Conservation (phyloP, 306 rosid genomes). For the Ormosia emarginata region DNA sequence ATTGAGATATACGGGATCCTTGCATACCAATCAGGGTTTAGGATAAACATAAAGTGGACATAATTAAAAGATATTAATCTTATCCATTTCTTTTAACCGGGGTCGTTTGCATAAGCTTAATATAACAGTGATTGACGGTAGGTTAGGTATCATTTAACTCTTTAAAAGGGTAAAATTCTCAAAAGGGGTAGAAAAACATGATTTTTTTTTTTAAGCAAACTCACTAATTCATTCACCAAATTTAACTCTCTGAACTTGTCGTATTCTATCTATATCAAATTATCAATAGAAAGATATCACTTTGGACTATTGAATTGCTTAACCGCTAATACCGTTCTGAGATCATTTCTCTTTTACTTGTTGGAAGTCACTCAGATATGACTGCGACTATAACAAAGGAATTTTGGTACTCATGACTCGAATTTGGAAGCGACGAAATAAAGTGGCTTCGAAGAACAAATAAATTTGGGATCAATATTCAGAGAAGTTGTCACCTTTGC, state of each 20-base stretch:
- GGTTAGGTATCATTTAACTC: not conserved
- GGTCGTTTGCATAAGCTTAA: not conserved
- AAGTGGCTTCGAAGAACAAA: slow-evolving; percentile 57
- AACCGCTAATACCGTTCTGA: slow-evolving; percentile 48
- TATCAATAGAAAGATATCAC: slow-evolving; percentile 36
- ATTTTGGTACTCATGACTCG: slow-evolving; percentile 23
- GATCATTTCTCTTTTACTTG: slow-evolving; percentile 14
- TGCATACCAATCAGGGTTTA: not conserved
- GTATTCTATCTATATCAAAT: not conserved
- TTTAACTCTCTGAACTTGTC: slow-evolving; percentile 7
- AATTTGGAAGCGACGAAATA: slow-evolving; percentile 38
- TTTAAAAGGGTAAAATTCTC: too few species aligned
- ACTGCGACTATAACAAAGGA: slow-evolving; percentile 14
- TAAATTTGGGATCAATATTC: not conserved
- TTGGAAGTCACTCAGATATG: slow-evolving; percentile 38
- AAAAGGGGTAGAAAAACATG: not conserved
- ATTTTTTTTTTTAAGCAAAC: not conserved
- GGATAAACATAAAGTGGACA: not conserved
- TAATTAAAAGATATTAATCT: not conserved
- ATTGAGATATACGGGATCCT: not conserved
- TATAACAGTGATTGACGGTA: slow-evolving; percentile 4
- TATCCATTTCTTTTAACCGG: not conserved
- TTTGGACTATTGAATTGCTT: slow-evolving; percentile 52
- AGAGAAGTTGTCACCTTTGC: slow-evolving; percentile 44
- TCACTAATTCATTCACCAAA: not conserved